Evolutionary conservation across 73 alveolate genomes (phyloP).

Genomic region (Paramecium pentaurelia): DNA sequence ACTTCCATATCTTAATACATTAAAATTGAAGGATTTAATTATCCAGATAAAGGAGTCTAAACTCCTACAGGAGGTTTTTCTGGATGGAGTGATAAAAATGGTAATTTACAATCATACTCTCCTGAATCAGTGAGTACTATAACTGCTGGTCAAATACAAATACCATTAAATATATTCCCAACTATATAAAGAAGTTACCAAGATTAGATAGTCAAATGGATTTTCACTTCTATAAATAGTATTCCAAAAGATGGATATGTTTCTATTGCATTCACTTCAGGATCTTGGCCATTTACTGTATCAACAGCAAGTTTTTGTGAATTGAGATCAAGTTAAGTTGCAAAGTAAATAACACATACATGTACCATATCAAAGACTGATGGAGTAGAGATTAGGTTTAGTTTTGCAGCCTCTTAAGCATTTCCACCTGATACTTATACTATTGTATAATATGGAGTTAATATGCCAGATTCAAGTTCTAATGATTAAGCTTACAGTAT

Average conservation of each 20-base stretch:
- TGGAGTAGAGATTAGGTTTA: background rate
- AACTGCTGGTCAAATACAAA: background rate
- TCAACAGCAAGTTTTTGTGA: background rate
- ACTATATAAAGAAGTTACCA: background rate
- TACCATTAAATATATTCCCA: background rate
- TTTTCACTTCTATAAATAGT: background rate
- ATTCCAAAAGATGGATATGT: constrained; percentile 33
- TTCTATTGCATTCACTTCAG: background rate
- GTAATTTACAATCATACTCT: background rate
- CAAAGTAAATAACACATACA: background rate
- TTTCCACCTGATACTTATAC: constrained; percentile 37
- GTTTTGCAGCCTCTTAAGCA: background rate
- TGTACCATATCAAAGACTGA: background rate
- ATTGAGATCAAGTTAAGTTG: background rate
- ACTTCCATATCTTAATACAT: background rate
- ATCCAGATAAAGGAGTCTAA: background rate
- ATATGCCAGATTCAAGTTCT: background rate
- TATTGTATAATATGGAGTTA: background rate
- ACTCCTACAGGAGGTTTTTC: background rate
- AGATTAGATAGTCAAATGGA: constrained; percentile 8
- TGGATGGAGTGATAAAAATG: constrained; percentile 29
- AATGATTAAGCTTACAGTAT: background rate
- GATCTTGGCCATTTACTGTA: constrained; percentile 36
- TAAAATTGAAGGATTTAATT: background rate
- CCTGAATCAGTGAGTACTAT: background rate